Conservation (phyloP, 31 red algal species). For the Asparagopsis taxiformis region DNA sequence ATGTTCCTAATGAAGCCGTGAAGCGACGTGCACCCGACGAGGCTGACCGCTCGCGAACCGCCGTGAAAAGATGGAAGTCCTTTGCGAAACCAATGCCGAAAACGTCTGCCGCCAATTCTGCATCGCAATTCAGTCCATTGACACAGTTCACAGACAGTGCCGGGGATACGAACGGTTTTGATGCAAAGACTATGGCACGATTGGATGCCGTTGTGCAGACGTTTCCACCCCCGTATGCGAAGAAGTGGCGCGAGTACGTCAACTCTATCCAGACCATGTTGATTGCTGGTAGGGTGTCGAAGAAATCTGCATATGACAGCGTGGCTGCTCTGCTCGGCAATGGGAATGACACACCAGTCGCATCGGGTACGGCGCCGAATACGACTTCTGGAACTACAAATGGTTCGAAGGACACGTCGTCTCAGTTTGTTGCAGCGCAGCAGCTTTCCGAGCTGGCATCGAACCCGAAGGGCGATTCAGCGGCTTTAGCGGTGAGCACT, state of each 20-base stretch:
- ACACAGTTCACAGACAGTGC: constrained; percentile 2
- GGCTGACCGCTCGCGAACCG: constrained; percentile 1
- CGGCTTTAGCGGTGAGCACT: too few relatives aligned
- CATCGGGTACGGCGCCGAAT: background rate
- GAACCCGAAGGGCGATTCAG: background rate
- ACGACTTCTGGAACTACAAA: background rate
- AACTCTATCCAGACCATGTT: constrained; percentile 41
- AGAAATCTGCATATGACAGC: constrained; percentile 38
- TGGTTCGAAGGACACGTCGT: background rate
- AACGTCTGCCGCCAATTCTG: too few relatives aligned
- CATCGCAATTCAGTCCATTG: too few relatives aligned
- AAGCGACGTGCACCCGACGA: constrained; percentile 14
- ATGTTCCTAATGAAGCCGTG: too few relatives aligned
- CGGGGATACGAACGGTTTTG: constrained; percentile 22
- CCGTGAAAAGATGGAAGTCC: constrained; percentile 21
- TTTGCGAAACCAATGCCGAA: too few relatives aligned
- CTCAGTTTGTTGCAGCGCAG: constrained; percentile 2
- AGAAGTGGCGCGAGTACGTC: constrained; percentile 55
- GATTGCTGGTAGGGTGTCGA: constrained; percentile 22
- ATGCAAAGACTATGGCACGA: constrained; percentile 19
- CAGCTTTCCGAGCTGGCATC: constrained; percentile 6
- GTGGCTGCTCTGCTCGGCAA: constrained; percentile 24
- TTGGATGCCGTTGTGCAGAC: constrained; percentile 28
- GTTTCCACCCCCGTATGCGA: constrained; percentile 47
- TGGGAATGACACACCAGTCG: too few relatives aligned